Evolutionary conservation across 2,329 filamentous ascomycete species (phyloP).

Genomic region (Penicillium polonicum): DNA sequence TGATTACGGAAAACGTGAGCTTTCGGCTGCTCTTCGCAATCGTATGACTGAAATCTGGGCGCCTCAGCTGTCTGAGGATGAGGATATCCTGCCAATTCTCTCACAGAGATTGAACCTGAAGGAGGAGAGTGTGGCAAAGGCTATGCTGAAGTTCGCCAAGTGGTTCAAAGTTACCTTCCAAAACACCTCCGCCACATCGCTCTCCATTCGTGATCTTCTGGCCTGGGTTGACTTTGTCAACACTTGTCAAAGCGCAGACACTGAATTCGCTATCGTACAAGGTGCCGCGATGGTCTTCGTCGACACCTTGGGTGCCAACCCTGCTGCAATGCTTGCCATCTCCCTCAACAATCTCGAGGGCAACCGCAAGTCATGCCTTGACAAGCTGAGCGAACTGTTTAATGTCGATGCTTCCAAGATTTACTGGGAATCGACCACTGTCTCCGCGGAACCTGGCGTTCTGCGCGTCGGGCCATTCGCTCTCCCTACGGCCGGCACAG

Average conservation of each 20-base stretch:
- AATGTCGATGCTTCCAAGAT: conserved; percentile 60
- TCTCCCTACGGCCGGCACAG: conserved; percentile 55
- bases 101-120: conserved; percentile 65
- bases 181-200: conserved; percentile 69
- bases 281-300: conserved; percentile 95
- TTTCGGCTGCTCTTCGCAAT: conserved; percentile 91
- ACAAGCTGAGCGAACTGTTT: conserved; percentile 68
- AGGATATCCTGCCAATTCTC: conserved; percentile 87
- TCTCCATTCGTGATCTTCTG: conserved; percentile 89
- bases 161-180: conserved; percentile 87
- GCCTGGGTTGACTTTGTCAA: conserved; percentile 95
- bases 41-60: conserved; percentile 99
- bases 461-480: conserved; percentile 75
- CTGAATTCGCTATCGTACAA: conserved; percentile 63
- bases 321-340: conserved; percentile 77
- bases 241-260: conserved; percentile 53
- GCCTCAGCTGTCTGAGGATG: conserved; percentile 75
- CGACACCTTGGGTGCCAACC: conserved; percentile 92
- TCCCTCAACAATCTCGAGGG: conserved; percentile 66
- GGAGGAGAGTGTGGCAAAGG: conserved; percentile 58
- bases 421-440: conserved; percentile 63
- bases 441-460: conserved; percentile 54
- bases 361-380: conserved; percentile 71
- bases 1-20: conserved; percentile 95
- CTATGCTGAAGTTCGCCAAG: conserved; percentile 81